A percentile compares a stretch with the other conserved stretches of the same genome.
These are phyloP conservation scores for Arachis stenosperma DNA, from an alignment of 306 rosid genomes.

Conservation along the genomic window DNA sequence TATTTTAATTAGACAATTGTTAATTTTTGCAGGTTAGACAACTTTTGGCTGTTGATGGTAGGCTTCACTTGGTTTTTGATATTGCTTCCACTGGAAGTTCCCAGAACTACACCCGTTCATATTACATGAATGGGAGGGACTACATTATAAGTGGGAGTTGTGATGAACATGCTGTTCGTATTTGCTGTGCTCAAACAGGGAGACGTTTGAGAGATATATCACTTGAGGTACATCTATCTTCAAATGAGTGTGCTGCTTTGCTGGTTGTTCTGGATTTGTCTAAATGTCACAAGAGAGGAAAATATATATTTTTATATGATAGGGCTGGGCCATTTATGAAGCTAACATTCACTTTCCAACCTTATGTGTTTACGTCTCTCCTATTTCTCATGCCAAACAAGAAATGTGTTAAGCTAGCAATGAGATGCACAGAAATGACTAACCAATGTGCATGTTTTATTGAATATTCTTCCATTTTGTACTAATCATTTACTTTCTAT, in stretches of 20 bases:
- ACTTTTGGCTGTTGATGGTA: constrained; percentile 81
- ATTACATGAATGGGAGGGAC: constrained; percentile 90
- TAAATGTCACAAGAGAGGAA: constrained; percentile 10
- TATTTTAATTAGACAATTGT: constrained; percentile 17
- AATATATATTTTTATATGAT: constrained; percentile 23
- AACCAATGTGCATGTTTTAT: constrained; percentile 33
- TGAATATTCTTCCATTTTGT: constrained; percentile 13
- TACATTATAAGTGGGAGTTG: constrained; percentile 85
- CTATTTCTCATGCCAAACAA: constrained; percentile 21
- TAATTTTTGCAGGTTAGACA: constrained; percentile 68
- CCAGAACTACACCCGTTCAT: constrained; percentile 82
- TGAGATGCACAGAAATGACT: constrained; percentile 19
- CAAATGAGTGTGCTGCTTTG: constrained; percentile 1
- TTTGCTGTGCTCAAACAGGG: constrained; percentile 89
- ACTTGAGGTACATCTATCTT: constrained; percentile 64
- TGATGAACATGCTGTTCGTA: constrained; percentile 82
- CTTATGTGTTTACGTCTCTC: constrained; percentile 10
- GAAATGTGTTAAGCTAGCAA: not conserved
- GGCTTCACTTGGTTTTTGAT: constrained; percentile 73
- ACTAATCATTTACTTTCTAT: constrained; percentile 31
- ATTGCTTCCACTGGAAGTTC: constrained; percentile 75
- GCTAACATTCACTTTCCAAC: constrained; percentile 14
- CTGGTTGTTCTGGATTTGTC: constrained; percentile 19
- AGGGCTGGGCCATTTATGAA: constrained; percentile 26
- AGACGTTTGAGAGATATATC: constrained; percentile 79